phyloP scores from a whole-genome alignment of 2,329 filamentous ascomycete species.

The Colletotrichum higginsianum region DNA sequence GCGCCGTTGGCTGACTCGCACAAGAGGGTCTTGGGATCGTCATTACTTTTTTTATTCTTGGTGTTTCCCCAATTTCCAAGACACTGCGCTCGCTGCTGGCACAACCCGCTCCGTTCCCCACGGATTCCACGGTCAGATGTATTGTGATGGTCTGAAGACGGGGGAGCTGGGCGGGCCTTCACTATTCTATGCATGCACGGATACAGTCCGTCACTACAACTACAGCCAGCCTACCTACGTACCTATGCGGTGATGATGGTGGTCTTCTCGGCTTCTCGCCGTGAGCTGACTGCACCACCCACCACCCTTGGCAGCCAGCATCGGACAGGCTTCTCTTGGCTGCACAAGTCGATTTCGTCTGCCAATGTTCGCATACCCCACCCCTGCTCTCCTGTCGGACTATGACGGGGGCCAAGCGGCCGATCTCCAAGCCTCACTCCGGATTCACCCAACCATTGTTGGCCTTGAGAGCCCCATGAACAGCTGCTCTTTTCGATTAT shows the following conservation, averaged over 20 bases:
- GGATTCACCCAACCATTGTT: slow-evolving; percentile 28
- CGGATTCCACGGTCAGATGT: background rate
- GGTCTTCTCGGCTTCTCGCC: background rate
- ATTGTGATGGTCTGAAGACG: background rate
- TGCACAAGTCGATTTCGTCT: slow-evolving; percentile 35
- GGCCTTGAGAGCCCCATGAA: slow-evolving; percentile 11
- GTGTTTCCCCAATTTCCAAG: slow-evolving; percentile 12
- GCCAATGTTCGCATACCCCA: slow-evolving; percentile 28
- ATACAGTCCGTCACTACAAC: too few relatives aligned
- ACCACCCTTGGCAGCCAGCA: slow-evolving; percentile 21
- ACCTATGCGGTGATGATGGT: too few relatives aligned
- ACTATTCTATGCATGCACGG: too few relatives aligned
- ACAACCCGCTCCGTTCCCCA: slow-evolving; percentile 21
- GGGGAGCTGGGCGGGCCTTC: too few relatives aligned
- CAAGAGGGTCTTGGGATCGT: slow-evolving; percentile 36
- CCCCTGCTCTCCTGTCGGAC: slow-evolving; percentile 23
- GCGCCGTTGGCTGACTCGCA: slow-evolving; percentile 37
- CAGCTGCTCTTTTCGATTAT: slow-evolving; percentile 3
- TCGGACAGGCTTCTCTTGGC: slow-evolving; percentile 26
- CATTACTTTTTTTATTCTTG: slow-evolving; percentile 16
- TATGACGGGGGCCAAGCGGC: slow-evolving; percentile 40
- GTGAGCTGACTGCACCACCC: background rate
- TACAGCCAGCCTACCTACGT: too few relatives aligned
- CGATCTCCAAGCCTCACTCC: slow-evolving; percentile 36
- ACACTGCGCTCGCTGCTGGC: background rate